These are phyloP conservation scores for Crotalaria pallida DNA, from an alignment of 306 rosid genomes.

Conservation along the genomic window DNA sequence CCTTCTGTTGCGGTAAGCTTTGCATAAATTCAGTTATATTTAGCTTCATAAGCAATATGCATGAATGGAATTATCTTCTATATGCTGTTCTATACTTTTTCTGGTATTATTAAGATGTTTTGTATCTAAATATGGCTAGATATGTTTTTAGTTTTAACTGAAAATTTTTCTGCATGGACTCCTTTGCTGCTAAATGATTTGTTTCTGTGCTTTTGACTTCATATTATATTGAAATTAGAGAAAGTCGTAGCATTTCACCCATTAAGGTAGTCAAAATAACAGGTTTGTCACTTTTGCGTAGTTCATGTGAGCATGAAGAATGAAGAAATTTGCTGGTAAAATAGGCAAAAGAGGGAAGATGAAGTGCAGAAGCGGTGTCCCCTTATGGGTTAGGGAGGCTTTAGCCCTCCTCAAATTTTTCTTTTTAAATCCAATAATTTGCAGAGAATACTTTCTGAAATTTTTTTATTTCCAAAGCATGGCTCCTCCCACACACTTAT, in stretches of 20 bases:
- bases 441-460: neutral
- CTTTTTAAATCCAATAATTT: too few relatives aligned
- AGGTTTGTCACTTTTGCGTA: neutral
- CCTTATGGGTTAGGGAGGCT: too few relatives aligned
- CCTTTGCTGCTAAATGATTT: conserved; percentile 11
- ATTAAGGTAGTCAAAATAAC: conserved; percentile 1
- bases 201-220: conserved; percentile 2
- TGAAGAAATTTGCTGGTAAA: neutral
- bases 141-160: neutral
- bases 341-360: neutral
- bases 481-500: too few relatives aligned
- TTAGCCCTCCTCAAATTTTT: too few relatives aligned
- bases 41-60: neutral
- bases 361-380: neutral
- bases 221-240: neutral
- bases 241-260: neutral
- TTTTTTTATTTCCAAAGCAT: too few relatives aligned
- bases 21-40: neutral
- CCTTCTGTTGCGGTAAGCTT: conserved; percentile 54
- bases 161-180: conserved; percentile 14
- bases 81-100: neutral
- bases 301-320: neutral
- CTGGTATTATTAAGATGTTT: neutral
- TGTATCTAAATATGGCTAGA: neutral
- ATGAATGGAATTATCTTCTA: neutral